These are phyloP conservation scores for Hordeum vulgare DNA, from an alignment of 176 grass and related monocot species.

Conservation along the genomic window DNA sequence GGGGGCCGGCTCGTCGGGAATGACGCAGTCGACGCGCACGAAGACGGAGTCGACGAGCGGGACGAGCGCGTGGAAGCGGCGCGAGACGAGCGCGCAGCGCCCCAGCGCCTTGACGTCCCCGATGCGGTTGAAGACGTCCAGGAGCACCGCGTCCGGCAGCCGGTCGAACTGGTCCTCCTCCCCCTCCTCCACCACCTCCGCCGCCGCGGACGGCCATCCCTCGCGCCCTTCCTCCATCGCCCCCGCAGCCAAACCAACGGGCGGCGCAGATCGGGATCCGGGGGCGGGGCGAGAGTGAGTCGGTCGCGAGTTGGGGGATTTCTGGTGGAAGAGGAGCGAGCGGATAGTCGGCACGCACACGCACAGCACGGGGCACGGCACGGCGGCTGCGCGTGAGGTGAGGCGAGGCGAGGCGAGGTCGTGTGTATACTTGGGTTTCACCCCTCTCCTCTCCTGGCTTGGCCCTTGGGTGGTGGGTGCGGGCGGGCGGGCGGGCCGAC, in stretches of 20 bases:
- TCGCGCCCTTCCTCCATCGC: conserved; percentile 6
- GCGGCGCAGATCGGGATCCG: conserved; percentile 36
- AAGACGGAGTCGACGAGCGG: conserved; percentile 82
- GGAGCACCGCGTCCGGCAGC: conserved; percentile 71
- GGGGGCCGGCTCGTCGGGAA: conserved; percentile 47
- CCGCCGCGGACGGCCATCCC: background rate
- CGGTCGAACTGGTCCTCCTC: conserved; percentile 68
- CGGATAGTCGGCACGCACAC: conserved; percentile 22
- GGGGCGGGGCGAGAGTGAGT: background rate
- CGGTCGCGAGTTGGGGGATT: background rate
- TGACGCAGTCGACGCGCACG: conserved; percentile 88
- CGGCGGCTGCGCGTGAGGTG: conserved; percentile 9
- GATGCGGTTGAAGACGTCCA: conserved; percentile 73
- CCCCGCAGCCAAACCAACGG: background rate
- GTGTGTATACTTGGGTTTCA: background rate
- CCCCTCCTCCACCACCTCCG: background rate
- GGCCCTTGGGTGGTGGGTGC: background rate
- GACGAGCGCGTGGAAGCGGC: conserved; percentile 71
- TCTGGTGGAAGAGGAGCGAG: background rate
- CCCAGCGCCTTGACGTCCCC: conserved; percentile 87
- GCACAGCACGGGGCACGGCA: background rate
- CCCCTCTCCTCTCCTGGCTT: background rate
- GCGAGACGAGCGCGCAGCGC: conserved; percentile 68
- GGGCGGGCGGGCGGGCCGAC: background rate
- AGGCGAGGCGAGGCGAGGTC: background rate